A percentile compares a stretch with the other conserved stretches of the same genome.
Conservation (phyloP, 257 asterid genomes). For the Jacaranda mimosifolia region DNA sequence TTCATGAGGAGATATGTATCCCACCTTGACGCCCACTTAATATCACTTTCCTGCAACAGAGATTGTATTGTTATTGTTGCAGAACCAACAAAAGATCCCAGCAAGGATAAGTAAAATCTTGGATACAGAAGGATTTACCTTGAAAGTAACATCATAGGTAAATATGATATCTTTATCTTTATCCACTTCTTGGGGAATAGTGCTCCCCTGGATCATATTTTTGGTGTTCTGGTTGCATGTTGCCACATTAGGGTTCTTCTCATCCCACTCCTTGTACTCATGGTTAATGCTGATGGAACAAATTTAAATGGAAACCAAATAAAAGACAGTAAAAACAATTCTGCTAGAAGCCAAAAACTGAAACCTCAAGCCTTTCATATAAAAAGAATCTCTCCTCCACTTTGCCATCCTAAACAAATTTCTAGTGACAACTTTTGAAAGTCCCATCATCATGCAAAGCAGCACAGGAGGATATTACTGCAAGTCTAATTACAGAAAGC, state of each 20-base stretch:
- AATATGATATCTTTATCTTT: conserved; percentile 70
- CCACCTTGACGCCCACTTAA: conserved; percentile 97
- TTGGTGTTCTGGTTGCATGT: conserved; percentile 85
- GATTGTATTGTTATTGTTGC: background rate
- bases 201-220: conserved; percentile 69
- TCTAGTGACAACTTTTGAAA: background rate
- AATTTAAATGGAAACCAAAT: conserved; percentile 22
- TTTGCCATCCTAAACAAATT: conserved; percentile 11
- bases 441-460: conserved; percentile 22
- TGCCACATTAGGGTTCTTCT: conserved; percentile 78
- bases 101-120: background rate
- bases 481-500: conserved; percentile 31
- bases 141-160: conserved; percentile 77
- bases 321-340: conserved; percentile 7
- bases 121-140: conserved; percentile 50
- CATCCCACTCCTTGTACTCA: conserved; percentile 85
- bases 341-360: background rate
- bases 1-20: conserved; percentile 95
- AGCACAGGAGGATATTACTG: background rate
- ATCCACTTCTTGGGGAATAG: conserved; percentile 87
- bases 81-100: conserved; percentile 23
- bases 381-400: background rate
- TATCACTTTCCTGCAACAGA: conserved; percentile 68
- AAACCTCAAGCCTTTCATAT: background rate
- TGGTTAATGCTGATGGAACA: conserved; percentile 73